These are phyloP conservation scores for Sarcodon sp. DNA, from an alignment of 768 basidiomycete species.

Conservation along the genomic window DNA sequence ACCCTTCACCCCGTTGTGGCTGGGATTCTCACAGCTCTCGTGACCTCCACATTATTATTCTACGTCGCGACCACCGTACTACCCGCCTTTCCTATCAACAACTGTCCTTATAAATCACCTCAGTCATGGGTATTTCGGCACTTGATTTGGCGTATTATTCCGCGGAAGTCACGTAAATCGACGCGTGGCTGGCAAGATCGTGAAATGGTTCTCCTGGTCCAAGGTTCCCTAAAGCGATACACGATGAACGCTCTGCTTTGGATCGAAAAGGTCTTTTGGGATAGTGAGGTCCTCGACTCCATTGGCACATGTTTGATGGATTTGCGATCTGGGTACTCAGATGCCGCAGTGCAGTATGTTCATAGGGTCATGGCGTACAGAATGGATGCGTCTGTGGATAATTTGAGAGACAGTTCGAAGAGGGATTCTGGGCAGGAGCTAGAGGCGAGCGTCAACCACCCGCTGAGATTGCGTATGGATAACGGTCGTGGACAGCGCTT, in stretches of 20 bases:
- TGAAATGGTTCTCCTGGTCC: not conserved
- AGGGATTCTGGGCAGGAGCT: not conserved
- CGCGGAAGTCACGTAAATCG: not conserved
- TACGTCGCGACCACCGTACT: slow-evolving; percentile 4
- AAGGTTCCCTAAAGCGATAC: not conserved
- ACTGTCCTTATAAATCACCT: not conserved
- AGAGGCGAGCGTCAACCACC: not conserved
- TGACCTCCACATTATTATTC: slow-evolving; percentile 3
- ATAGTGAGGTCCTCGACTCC: not conserved
- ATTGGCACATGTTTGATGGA: not conserved
- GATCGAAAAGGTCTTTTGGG: not conserved
- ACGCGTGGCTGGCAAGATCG: not conserved
- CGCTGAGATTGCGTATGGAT: not conserved
- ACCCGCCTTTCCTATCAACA: slow-evolving; percentile 1
- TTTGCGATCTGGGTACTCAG: not conserved
- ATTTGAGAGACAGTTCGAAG: not conserved
- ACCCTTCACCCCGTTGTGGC: slow-evolving; percentile 5
- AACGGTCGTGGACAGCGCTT: not conserved
- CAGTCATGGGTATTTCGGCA: not conserved
- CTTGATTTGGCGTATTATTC: not conserved
- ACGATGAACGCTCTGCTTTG: not conserved
- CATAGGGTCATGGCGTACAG: not conserved
- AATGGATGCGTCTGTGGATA: not conserved
- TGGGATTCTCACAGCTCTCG: slow-evolving; percentile 1
- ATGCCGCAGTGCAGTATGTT: not conserved